Evolutionary conservation across 2,329 filamentous ascomycete genomes (phyloP).

Genomic region (Raffaelea deltoideospora): DNA sequence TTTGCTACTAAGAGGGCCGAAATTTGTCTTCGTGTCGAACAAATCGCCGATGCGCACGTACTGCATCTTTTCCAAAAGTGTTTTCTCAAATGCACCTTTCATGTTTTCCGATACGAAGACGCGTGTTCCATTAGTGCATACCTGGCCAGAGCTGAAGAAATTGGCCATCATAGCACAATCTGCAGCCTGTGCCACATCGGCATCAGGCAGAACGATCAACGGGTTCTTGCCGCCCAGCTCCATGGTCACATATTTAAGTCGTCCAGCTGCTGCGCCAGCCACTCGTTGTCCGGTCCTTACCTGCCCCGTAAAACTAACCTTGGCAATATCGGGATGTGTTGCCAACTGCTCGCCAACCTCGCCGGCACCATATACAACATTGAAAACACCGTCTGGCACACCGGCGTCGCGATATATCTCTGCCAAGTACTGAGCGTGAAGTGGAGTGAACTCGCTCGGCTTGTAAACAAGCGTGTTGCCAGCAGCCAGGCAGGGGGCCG

Average conservation of each 20-base stretch:
- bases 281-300: slow-evolving; percentile 52
- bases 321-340: slow-evolving; percentile 28
- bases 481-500: slow-evolving; percentile 24
- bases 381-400: slow-evolving; percentile 27
- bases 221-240: slow-evolving; percentile 56
- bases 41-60: slow-evolving; percentile 58
- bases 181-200: slow-evolving; percentile 63
- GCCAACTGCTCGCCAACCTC: slow-evolving; percentile 10
- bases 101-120: slow-evolving; percentile 62
- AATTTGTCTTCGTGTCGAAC: slow-evolving; percentile 60
- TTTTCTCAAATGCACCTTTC: slow-evolving; percentile 27
- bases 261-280: slow-evolving; percentile 41
- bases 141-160: slow-evolving; percentile 81
- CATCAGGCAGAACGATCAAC: slow-evolving; percentile 59
- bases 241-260: slow-evolving; percentile 55
- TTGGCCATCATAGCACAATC: slow-evolving; percentile 89
- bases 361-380: slow-evolving; percentile 26
- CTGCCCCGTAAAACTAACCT: slow-evolving; percentile 56
- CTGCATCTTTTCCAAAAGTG: slow-evolving; percentile 52
- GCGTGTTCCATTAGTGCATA: slow-evolving; percentile 83
- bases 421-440: slow-evolving; percentile 20
- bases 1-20: slow-evolving; percentile 66
- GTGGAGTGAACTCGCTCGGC: slow-evolving; percentile 26
- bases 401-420: slow-evolving; percentile 24
- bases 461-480: slow-evolving; percentile 29